Percentiles rank a stretch among this genome's conserved stretches.
phyloP scores from a whole-genome alignment of 1,284 basidiomycete genomes.

The Neotropicomus parvogracilis region DNA sequence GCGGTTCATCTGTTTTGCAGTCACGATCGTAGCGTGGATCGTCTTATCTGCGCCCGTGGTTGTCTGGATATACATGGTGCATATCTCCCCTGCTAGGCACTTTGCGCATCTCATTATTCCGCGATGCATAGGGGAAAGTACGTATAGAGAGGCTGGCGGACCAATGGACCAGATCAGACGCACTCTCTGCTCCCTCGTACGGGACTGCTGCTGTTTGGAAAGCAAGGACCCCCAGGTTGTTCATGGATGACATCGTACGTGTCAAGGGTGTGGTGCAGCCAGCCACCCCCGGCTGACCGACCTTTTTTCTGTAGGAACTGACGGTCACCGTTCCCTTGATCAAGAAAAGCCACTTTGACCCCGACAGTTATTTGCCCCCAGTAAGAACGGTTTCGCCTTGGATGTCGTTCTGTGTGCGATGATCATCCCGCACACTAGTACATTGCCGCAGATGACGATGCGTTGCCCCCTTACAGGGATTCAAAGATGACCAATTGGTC shows the following conservation, averaged over 20 bases:
- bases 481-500: conserved; percentile 16
- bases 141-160: conserved; percentile 39
- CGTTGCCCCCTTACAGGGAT: conserved; percentile 22
- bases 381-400: conserved; percentile 24
- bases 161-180: conserved; percentile 45
- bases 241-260: conserved; percentile 41
- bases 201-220: conserved; percentile 43
- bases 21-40: conserved; percentile 39
- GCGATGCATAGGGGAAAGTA: conserved; percentile 40
- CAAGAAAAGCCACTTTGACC: conserved; percentile 40
- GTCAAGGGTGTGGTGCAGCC: neutral
- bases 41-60: conserved; percentile 44
- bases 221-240: conserved; percentile 42
- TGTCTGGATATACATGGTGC: conserved; percentile 48
- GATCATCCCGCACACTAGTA: conserved; percentile 19
- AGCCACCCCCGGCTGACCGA: neutral
- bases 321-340: conserved; percentile 39
- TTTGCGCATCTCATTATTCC: neutral
- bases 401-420: neutral
- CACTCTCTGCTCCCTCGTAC: conserved; percentile 26
- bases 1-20: conserved; percentile 37
- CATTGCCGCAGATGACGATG: conserved; percentile 19
- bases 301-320: conserved; percentile 36
- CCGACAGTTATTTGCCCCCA: conserved; percentile 44
- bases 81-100: conserved; percentile 12